Percentiles rank a stretch among this genome's conserved stretches.
Conservation (phyloP, 2,329 filamentous ascomycete species). For the Parastagonospora nodorum region DNA sequence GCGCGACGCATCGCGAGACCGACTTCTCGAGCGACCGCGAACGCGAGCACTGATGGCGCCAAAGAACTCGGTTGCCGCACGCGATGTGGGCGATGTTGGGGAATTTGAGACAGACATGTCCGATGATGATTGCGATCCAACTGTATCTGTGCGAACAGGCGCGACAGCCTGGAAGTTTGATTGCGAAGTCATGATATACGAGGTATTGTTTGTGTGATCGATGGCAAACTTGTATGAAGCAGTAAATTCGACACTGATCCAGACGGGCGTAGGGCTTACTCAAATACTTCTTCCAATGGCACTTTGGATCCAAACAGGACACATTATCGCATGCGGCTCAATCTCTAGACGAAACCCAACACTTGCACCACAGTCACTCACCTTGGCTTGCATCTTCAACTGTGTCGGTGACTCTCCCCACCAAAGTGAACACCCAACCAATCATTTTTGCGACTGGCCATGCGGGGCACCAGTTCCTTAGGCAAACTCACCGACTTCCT, state of each 20-base stretch:
- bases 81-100: conserved; percentile 21
- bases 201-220: background rate
- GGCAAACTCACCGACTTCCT: conserved; percentile 40
- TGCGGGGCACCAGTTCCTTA: conserved; percentile 21
- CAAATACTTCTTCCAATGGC: conserved; percentile 15
- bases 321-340: conserved; percentile 32
- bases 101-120: conserved; percentile 33
- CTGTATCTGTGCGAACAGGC: conserved; percentile 38
- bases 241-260: conserved; percentile 1
- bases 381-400: conserved; percentile 32
- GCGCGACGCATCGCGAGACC: conserved; percentile 31
- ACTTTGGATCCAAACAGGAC: conserved; percentile 13
- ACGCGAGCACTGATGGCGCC: conserved; percentile 42
- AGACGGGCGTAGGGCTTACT: conserved; percentile 4
- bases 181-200: conserved; percentile 28
- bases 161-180: conserved; percentile 33
- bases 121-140: conserved; percentile 22
- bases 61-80: conserved; percentile 40
- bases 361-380: conserved; percentile 4
- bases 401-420: conserved; percentile 33
- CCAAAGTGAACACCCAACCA: conserved; percentile 12
- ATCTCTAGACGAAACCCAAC: conserved; percentile 18
- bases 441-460: conserved; percentile 13
- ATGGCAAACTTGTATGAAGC: conserved; percentile 5
- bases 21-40: conserved; percentile 41